These are phyloP conservation scores for Heliocybe sulcata DNA, from an alignment of 1,284 basidiomycete genomes.

Conservation along the genomic window DNA sequence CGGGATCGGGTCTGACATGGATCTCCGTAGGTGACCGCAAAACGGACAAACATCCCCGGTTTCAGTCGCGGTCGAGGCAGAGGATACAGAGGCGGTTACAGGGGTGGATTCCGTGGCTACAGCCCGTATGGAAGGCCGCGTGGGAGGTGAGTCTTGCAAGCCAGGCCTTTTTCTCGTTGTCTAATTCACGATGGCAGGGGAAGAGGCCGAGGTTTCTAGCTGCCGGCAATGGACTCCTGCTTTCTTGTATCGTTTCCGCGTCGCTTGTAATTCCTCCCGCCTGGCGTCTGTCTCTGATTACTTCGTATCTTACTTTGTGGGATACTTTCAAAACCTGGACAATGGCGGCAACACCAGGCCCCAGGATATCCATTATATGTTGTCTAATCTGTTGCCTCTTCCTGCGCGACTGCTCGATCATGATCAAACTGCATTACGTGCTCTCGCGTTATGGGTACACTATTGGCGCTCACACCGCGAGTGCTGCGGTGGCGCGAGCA, in stretches of 20 bases:
- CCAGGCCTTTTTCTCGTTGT: background rate
- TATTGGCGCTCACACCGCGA: no score
- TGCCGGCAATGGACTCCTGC: background rate
- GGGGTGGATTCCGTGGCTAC: slow-evolving; percentile 58
- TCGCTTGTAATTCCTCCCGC: background rate
- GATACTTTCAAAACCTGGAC: background rate
- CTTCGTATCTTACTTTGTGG: background rate
- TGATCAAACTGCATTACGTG: no score
- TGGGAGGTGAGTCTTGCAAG: slow-evolving; percentile 56
- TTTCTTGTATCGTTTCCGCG: background rate
- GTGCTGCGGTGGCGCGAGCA: no score
- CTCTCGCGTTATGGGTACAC: no score
- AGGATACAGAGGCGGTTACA: slow-evolving; percentile 62
- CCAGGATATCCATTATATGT: background rate
- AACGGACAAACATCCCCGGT: slow-evolving; percentile 90
- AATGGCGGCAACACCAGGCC: background rate
- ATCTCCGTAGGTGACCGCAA: slow-evolving; percentile 70
- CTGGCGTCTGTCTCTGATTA: background rate
- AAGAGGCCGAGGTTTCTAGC: slow-evolving; percentile 61
- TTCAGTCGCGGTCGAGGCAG: slow-evolving; percentile 81
- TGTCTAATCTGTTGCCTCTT: background rate
- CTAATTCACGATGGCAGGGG: slow-evolving; percentile 36
- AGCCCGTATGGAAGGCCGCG: slow-evolving; percentile 73
- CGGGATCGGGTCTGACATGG: slow-evolving; percentile 20
- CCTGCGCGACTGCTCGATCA: no score